Conservation (phyloP, 1,284 basidiomycete genomes). For the Golubevia sp. region DNA sequence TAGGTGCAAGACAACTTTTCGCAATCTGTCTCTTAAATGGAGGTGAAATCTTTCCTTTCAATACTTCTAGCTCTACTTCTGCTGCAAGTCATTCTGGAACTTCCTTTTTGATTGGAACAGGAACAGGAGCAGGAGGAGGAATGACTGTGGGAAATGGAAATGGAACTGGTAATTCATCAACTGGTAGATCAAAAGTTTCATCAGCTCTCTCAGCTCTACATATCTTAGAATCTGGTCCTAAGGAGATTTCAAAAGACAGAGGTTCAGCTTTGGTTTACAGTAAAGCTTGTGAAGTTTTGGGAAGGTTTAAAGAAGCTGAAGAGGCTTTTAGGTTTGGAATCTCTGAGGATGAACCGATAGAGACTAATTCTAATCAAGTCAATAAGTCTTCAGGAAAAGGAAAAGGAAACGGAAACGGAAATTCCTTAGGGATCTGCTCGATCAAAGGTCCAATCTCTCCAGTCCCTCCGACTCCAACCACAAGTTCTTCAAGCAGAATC, state of each 20-base stretch:
- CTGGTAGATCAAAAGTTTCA: neutral
- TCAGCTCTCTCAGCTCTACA: constrained; percentile 42
- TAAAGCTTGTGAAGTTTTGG: constrained; percentile 34
- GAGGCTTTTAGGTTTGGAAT: constrained; percentile 34
- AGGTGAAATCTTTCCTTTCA: constrained; percentile 42
- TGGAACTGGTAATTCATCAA: too few relatives aligned
- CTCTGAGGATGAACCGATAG: constrained; percentile 48
- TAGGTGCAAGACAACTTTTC: constrained; percentile 27
- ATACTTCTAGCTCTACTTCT: constrained; percentile 31
- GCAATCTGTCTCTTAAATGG: constrained; percentile 41
- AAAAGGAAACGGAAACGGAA: neutral
- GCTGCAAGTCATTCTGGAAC: too few relatives aligned
- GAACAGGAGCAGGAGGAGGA: too few relatives aligned
- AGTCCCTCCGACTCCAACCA: neutral
- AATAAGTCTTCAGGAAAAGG: neutral
- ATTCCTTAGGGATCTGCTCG: too few relatives aligned
- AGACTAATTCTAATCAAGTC: too few relatives aligned
- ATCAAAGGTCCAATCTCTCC: neutral
- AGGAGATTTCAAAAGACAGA: constrained; percentile 33
- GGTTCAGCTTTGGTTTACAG: constrained; percentile 43
- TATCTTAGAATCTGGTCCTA: constrained; percentile 39
- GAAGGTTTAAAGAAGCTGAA: constrained; percentile 32
- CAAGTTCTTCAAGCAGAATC: neutral
- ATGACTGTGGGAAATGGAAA: too few relatives aligned
- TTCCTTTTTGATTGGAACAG: too few relatives aligned